Evolutionary conservation across 1,139 yeast species (phyloP).

Genomic region (Suhomyces bokatorum): DNA sequence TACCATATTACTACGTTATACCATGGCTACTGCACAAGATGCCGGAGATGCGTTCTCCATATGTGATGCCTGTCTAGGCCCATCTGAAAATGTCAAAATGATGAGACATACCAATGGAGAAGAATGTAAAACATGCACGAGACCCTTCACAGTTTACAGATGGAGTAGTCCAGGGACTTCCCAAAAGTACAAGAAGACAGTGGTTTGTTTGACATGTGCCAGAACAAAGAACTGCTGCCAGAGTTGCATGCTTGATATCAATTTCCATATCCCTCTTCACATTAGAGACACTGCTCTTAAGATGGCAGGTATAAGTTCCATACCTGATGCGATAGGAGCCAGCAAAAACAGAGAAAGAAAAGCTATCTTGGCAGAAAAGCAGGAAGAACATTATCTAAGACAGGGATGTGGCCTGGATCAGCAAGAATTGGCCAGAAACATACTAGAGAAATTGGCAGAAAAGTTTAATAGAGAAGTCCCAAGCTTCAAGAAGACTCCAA

Average conservation of each 20-base stretch:
- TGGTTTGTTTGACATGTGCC: slow-evolving; percentile 78
- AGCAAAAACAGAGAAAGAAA: slow-evolving; percentile 42
- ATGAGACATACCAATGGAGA: slow-evolving; percentile 72
- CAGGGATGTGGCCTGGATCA: slow-evolving; percentile 23
- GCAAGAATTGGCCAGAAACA: slow-evolving; percentile 29
- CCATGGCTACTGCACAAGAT: background rate
- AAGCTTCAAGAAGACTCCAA: slow-evolving; percentile 11
- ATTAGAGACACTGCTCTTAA: slow-evolving; percentile 80
- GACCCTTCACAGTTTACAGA: slow-evolving; percentile 79
- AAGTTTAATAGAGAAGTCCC: slow-evolving; percentile 26
- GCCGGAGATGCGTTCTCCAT: slow-evolving; percentile 33
- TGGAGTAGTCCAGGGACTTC: slow-evolving; percentile 54
- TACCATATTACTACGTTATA: background rate
- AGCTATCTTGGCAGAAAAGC: slow-evolving; percentile 42
- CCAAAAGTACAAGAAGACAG: slow-evolving; percentile 48
- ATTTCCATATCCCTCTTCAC: slow-evolving; percentile 75
- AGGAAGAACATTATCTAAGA: slow-evolving; percentile 23
- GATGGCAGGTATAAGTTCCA: slow-evolving; percentile 54
- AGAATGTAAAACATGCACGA: slow-evolving; percentile 75
- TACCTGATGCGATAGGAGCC: slow-evolving; percentile 14
- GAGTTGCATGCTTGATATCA: slow-evolving; percentile 77
- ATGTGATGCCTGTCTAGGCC: slow-evolving; percentile 74
- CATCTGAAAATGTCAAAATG: slow-evolving; percentile 65
- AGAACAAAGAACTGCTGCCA: slow-evolving; percentile 82
- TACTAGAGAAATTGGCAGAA: slow-evolving; percentile 44